Percentiles rank a stretch among this genome's conserved stretches.
Evolutionary conservation across 768 basidiomycete genomes (phyloP).

Genomic region (Cystoderma amianthinum): DNA sequence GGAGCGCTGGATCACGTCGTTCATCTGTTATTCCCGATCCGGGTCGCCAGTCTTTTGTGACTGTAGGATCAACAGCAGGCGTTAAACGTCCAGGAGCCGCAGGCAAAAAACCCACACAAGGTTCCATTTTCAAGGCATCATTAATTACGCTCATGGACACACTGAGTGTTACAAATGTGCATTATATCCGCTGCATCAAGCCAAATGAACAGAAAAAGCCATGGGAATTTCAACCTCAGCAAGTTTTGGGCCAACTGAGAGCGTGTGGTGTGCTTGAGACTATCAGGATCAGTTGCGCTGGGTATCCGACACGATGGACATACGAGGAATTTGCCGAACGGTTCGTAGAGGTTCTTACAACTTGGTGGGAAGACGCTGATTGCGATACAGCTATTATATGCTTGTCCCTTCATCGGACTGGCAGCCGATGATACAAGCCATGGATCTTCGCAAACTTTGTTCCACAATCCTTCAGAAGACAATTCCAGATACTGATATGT

Average conservation of each 20-base stretch:
- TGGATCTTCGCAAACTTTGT: conserved; percentile 79
- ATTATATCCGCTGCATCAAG: conserved; percentile 99
- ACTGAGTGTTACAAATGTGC: conserved; percentile 93
- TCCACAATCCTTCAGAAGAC: conserved; percentile 78
- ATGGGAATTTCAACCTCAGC: conserved; percentile 95
- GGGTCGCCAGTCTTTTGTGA: conserved; percentile 68
- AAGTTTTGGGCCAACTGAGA: conserved; percentile 89
- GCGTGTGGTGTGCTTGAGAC: conserved; percentile 99
- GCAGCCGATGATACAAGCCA: conserved; percentile 76
- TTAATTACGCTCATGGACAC: conserved; percentile 95
- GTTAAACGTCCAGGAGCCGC: conserved; percentile 61
- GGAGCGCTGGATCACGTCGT: conserved; percentile 70
- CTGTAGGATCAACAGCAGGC: conserved; percentile 24
- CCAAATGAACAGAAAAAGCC: conserved; percentile 95
- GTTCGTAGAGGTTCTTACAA: too few species aligned
- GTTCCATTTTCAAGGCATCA: conserved; percentile 96
- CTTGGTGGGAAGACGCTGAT: too few species aligned
- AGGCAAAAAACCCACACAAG: conserved; percentile 91
- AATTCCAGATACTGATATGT: conserved; percentile 92
- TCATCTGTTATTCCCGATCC: conserved; percentile 86
- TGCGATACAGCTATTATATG: conserved; percentile 97
- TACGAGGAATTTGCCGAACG: conserved; percentile 98
- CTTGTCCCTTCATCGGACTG: conserved; percentile 83
- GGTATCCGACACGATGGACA: conserved; percentile 96
- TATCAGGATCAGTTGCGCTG: conserved; percentile 97